These are phyloP conservation scores for Fusarium secorum DNA, from an alignment of 2,329 filamentous ascomycete genomes.

Conservation along the genomic window DNA sequence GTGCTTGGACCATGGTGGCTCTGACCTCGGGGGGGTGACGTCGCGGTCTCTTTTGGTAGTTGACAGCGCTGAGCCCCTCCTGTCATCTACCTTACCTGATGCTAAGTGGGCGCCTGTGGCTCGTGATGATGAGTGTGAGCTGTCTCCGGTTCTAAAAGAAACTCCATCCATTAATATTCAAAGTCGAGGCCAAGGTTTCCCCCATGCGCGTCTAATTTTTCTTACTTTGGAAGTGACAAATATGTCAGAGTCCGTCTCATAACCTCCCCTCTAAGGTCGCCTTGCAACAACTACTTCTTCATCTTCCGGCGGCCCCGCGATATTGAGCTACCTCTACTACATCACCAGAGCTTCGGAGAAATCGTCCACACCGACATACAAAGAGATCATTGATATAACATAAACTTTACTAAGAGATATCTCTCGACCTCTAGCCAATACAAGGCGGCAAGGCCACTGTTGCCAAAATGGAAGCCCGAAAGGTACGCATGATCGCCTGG, in stretches of 20 bases:
- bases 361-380: background rate
- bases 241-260: constrained; percentile 31
- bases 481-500: constrained; percentile 44
- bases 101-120: constrained; percentile 8
- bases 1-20: constrained; percentile 32
- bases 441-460: background rate
- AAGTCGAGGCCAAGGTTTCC: background rate
- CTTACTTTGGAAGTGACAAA: background rate
- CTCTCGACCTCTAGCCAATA: background rate
- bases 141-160: constrained; percentile 4
- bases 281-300: constrained; percentile 25
- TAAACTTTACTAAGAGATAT: background rate
- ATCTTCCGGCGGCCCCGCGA: constrained; percentile 22
- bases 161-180: background rate
- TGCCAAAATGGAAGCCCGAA: constrained; percentile 51
- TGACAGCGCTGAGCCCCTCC: constrained; percentile 26
- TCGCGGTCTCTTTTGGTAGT: constrained; percentile 20
- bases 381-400: background rate
- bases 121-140: constrained; percentile 29
- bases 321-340: constrained; percentile 6
- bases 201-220: background rate
- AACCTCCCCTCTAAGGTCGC: constrained; percentile 15
- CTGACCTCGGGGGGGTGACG: constrained; percentile 24
- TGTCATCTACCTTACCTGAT: background rate
- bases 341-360: background rate